A percentile compares a stretch with the other conserved stretches of the same genome.
Evolutionary conservation across 108 stramenopile species (phyloP).

Genomic region (Skeletonema marinoi): DNA sequence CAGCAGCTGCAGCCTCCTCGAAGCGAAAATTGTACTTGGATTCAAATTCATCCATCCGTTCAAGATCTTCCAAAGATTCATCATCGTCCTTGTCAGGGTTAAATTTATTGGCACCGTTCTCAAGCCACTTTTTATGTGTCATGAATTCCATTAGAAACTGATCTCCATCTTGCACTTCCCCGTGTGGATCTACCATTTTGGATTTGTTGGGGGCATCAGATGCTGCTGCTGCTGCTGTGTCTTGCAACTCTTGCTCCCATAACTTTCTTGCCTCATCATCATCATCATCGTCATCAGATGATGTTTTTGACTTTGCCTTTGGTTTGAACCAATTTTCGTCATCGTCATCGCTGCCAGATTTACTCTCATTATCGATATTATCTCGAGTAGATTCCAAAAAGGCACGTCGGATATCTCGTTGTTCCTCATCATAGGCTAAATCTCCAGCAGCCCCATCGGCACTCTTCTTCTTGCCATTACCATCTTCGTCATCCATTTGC

Average conservation of each 20-base stretch:
- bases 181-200: conserved; percentile 74
- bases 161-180: conserved; percentile 92
- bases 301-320: conserved; percentile 36
- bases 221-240: conserved; percentile 41
- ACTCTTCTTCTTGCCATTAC: conserved; percentile 8
- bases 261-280: conserved; percentile 65
- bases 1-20: conserved; percentile 86
- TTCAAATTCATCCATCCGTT: conserved; percentile 96
- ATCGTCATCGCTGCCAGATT: conserved; percentile 42
- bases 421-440: conserved; percentile 93
- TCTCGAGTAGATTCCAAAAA: conserved; percentile 72
- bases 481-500: conserved; percentile 65
- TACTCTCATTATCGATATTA: conserved; percentile 39
- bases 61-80: conserved; percentile 88
- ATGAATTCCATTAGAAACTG: conserved; percentile 82
- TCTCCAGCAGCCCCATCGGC: conserved; percentile 9
- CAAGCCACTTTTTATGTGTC: conserved; percentile 83
- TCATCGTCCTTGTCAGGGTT: conserved; percentile 56
- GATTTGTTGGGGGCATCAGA: neutral
- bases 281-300: conserved; percentile 8
- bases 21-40: conserved; percentile 99
- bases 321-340: conserved; percentile 57
- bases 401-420: conserved; percentile 80
- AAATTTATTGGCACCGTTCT: conserved; percentile 38
- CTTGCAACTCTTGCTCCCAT: conserved; percentile 67